phyloP scores from a whole-genome alignment of 495 filamentous ascomycete genomes.

The Melanomma pulvis-pyrius region DNA sequence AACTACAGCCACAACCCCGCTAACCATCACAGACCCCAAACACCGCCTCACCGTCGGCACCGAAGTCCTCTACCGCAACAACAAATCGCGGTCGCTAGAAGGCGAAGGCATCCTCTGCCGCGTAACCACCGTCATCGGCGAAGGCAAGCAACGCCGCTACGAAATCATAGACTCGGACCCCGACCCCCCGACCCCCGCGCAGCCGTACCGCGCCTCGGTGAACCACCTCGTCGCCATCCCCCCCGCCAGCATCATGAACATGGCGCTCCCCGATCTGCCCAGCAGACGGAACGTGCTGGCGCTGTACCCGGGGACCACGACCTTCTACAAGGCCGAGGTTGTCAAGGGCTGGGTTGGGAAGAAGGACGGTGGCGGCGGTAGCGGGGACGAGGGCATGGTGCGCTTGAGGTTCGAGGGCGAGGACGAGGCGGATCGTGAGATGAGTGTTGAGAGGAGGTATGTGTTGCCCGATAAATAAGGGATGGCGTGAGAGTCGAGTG shows the following conservation, averaged over 20 bases:
- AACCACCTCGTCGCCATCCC: conserved; percentile 85
- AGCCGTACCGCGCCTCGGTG: conserved; percentile 72
- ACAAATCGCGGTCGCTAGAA: conserved; percentile 67
- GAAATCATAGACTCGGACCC: conserved; percentile 93
- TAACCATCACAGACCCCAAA: conserved; percentile 21
- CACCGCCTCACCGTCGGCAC: conserved; percentile 65
- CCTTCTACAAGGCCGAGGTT: conserved; percentile 96
- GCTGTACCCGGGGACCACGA: conserved; percentile 84
- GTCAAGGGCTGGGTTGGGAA: conserved; percentile 28
- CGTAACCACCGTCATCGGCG: conserved; percentile 79
- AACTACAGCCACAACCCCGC: neutral
- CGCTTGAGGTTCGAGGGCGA: conserved; percentile 48
- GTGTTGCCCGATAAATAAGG: conserved; percentile 41
- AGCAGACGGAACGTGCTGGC: conserved; percentile 44
- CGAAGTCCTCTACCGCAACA: conserved; percentile 82
- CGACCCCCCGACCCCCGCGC: conserved; percentile 64
- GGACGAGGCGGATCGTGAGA: conserved; percentile 46
- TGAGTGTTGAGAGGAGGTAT: conserved; percentile 47
- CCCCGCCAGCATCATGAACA: conserved; percentile 47
- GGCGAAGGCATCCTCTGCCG: conserved; percentile 87
- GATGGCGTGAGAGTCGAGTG: neutral
- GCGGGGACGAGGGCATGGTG: conserved; percentile 22
- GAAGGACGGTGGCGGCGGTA: conserved; percentile 12
- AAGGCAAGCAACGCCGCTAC: conserved; percentile 86
- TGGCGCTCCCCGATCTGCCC: conserved; percentile 57